Conservation (phyloP, 2,329 filamentous ascomycete genomes). For the Fusarium oxysporum region DNA sequence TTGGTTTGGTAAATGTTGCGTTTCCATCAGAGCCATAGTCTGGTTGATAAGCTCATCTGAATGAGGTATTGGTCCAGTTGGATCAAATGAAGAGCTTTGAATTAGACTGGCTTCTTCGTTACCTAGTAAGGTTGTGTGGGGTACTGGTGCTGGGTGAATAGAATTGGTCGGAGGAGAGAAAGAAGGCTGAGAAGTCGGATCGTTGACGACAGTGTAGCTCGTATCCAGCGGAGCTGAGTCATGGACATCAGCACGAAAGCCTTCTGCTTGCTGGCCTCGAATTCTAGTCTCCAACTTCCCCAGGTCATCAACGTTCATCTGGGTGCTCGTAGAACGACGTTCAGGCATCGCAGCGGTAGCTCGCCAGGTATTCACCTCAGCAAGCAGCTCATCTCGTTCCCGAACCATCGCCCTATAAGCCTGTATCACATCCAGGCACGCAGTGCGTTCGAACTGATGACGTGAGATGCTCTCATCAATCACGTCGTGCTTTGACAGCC, state of each 20-base stretch:
- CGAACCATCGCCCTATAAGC: constrained; percentile 33
- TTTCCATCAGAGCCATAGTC: background rate
- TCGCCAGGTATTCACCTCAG: constrained; percentile 43
- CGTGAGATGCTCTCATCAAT: constrained; percentile 52
- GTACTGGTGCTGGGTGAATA: background rate
- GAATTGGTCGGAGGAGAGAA: background rate
- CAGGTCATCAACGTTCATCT: background rate
- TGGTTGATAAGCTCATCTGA: rapidly evolving
- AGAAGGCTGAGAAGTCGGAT: background rate
- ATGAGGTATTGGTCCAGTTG: background rate
- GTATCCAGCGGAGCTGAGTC: background rate
- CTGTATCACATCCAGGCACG: constrained; percentile 29
- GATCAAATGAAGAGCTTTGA: background rate
- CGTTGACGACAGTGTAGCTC: background rate
- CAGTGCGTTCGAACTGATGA: constrained; percentile 42
- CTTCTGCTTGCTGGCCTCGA: background rate
- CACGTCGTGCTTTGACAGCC: constrained; percentile 55
- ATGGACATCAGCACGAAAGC: rapidly evolving
- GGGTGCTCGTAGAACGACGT: background rate
- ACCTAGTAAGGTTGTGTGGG: background rate
- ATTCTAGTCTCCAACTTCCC: background rate
- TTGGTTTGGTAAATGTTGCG: background rate
- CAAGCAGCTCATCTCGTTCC: constrained; percentile 47
- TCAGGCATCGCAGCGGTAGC: constrained; percentile 17
- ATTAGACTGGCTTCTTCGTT: rapidly evolving